These are phyloP conservation scores for Fusarium nygamai DNA, from an alignment of 2,329 filamentous ascomycete genomes.

Conservation along the genomic window DNA sequence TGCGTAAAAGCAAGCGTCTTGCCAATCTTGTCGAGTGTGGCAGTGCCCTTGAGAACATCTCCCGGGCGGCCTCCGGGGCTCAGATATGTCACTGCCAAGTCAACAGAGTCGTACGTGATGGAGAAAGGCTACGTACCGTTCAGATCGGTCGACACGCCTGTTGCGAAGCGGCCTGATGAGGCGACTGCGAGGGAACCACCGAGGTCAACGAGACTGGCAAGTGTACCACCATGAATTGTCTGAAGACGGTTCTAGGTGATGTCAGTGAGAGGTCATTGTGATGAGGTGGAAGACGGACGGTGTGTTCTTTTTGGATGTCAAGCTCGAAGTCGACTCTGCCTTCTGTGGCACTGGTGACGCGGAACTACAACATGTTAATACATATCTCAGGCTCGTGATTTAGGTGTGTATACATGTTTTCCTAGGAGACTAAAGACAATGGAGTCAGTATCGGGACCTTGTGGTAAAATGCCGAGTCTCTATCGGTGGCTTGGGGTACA, in stretches of 20 bases:
- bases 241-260: constrained; percentile 73
- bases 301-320: constrained; percentile 78
- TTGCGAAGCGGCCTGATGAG: constrained; percentile 69
- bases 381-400: rapidly evolving
- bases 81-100: constrained; percentile 67
- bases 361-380: constrained; percentile 61
- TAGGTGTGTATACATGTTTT: constrained; percentile 27
- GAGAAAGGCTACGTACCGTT: constrained; percentile 57
- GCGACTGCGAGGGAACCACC: constrained; percentile 73
- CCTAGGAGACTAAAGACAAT: constrained; percentile 41
- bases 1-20: constrained; percentile 71
- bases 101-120: neutral
- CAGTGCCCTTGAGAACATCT: constrained; percentile 65
- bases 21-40: constrained; percentile 72
- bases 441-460: neutral
- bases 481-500: neutral
- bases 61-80: constrained; percentile 67
- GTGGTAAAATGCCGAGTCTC: rapidly evolving
- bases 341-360: constrained; percentile 69
- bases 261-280: rapidly evolving
- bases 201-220: constrained; percentile 78
- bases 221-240: constrained; percentile 81
- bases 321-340: constrained; percentile 81
- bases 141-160: constrained; percentile 72
- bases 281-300: constrained; percentile 58